Conservation (phyloP, 352 stramenopile genomes). For the Phytophthora kernoviae region DNA sequence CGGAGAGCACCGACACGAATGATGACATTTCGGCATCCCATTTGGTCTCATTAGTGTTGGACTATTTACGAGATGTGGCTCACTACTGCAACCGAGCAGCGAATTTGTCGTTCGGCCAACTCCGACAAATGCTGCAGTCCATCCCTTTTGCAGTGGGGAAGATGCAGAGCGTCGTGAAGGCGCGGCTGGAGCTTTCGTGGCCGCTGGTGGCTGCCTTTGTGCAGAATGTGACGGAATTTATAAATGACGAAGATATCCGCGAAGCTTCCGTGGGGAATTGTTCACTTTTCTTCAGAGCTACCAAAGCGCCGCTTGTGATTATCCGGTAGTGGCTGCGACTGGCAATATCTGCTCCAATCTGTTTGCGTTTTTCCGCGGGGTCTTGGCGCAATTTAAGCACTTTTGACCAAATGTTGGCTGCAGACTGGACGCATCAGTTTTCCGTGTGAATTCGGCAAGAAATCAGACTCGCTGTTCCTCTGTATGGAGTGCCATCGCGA, state of each 20-base stretch:
- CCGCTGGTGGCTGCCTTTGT: constrained; percentile 65
- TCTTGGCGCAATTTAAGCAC: constrained; percentile 69
- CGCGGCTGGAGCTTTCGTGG: constrained; percentile 66
- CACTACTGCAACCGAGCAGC: constrained; percentile 55
- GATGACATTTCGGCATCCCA: constrained; percentile 52
- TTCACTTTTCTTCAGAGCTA: constrained; percentile 55
- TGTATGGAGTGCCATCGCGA: constrained; percentile 88
- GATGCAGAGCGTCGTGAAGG: constrained; percentile 64
- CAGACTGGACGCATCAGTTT: constrained; percentile 59
- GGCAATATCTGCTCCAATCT: constrained; percentile 72
- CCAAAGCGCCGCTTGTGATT: constrained; percentile 25
- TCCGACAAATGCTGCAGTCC: constrained; percentile 63
- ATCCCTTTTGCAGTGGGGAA: constrained; percentile 67
- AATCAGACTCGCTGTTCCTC: constrained; percentile 73
- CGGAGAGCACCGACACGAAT: constrained; percentile 8
- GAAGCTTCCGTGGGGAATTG: constrained; percentile 70
- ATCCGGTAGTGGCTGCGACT: constrained; percentile 9
- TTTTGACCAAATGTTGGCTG: constrained; percentile 71
- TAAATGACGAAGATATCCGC: constrained; percentile 75
- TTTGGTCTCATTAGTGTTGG: constrained; percentile 53
- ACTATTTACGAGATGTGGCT: constrained; percentile 70
- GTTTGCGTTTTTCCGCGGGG: constrained; percentile 64
- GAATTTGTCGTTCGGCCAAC: constrained; percentile 57
- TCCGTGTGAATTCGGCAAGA: constrained; percentile 83
- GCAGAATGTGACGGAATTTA: constrained; percentile 68